Base-by-base conservation (phyloP, 2,329 filamentous ascomycete species). In the Stachybotrys chlorohalonatus region DNA sequence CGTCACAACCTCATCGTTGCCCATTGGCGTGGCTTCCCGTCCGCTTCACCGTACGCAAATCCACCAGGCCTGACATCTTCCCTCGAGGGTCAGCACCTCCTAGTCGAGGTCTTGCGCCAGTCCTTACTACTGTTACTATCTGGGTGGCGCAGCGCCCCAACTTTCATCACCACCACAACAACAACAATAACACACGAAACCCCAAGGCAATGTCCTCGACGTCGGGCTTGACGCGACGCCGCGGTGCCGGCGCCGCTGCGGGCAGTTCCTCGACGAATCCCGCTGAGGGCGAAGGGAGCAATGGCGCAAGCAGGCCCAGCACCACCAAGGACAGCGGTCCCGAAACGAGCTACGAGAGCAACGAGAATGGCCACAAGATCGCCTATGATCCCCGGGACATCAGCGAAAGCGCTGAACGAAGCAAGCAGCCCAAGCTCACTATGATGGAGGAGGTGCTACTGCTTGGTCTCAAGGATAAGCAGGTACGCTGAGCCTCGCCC, bases 361-460 rank as follows among this genome's bases (percentile, higher is more conserved):
- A 87, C 71, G 93, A 95, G 74, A 96, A 96, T 76, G 94, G 94
- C 62, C 94, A 97, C 81, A 96, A 95, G 80, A 97, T 99, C 72
- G 94, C 92, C 56, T 99, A 90, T 71, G 94, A 99, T 72, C 94
- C 94, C 56, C 83, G 93, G 72, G 94, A 99, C 73, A 95, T 99
- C 66, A 95, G 87, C 75, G 94, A 99, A 80, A 96, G 85, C 73
- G 90, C 88, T 63, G 94, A 99, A 79, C 81, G 94, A 70, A 94
- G 84, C 81, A 97, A 96, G 78, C 93, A 97, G 78, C 94, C 94
- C 51, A 99, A 97, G 79, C 78, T 99, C 69, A 99, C 94, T 46
- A 78, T 99, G 69, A 99, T 99, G 94, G 94, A 99, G 76, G 94
- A 99, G 75, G 87, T 99, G 54, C 79, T 99, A 68, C 79, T 99